phyloP scores from a whole-genome alignment of 2,329 filamentous ascomycete genomes.

The Aspergillus sp. region DNA sequence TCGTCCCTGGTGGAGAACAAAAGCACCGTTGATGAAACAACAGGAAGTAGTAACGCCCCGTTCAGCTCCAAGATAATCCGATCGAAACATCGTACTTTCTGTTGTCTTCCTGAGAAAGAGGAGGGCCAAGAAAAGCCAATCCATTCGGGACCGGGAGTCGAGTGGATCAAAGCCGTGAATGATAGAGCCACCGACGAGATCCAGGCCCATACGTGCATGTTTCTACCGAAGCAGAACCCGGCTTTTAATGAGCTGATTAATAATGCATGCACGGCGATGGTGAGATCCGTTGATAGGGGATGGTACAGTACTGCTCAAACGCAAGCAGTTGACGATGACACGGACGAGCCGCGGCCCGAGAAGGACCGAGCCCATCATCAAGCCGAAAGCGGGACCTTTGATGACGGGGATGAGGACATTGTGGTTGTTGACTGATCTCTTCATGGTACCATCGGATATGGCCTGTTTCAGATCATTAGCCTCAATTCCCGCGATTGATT shows the following conservation, averaged over 20 bases:
- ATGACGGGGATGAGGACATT: conserved; percentile 36
- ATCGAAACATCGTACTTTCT: conserved; percentile 78
- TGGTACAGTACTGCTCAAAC: conserved; percentile 42
- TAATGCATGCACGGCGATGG: conserved; percentile 44
- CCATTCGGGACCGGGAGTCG: conserved; percentile 46
- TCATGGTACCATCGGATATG: conserved; percentile 6
- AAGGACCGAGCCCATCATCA: conserved; percentile 16
- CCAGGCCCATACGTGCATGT: conserved; percentile 70
- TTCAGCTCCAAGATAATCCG: conserved; percentile 45
- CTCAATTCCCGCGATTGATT: neutral
- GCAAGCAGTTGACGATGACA: conserved; percentile 22
- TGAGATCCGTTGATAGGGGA: conserved; percentile 44
- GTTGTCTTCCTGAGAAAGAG: conserved; percentile 71
- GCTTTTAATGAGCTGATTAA: conserved; percentile 47
- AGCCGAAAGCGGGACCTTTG: conserved; percentile 34
- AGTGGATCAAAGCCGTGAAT: conserved; percentile 75
- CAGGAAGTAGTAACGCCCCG: conserved; percentile 22
- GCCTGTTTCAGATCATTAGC: neutral
- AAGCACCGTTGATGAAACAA: conserved; percentile 15
- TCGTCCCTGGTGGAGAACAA: conserved; percentile 33
- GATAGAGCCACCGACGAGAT: conserved; percentile 79
- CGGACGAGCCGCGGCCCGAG: conserved; percentile 23
- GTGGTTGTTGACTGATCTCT: conserved; percentile 37
- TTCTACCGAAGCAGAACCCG: conserved; percentile 49
- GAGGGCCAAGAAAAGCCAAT: conserved; percentile 32